These are phyloP conservation scores for Arctium minus DNA, from an alignment of 129 eudicot genomes.

Conservation along the genomic window DNA sequence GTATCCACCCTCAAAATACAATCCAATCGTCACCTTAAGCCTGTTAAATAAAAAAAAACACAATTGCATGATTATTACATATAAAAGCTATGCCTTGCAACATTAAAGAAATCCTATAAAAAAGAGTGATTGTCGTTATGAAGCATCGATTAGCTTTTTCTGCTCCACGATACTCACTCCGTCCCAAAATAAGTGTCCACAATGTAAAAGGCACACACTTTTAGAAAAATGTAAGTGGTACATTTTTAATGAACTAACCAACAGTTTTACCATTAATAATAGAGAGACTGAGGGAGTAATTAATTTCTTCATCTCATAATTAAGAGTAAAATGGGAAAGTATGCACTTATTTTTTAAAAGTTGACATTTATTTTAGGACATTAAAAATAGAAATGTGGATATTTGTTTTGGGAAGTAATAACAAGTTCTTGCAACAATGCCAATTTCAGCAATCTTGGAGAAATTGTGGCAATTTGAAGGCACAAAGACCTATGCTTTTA, in stretches of 20 bases:
- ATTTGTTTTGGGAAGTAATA: too few relatives aligned
- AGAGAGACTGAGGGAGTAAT: too few relatives aligned
- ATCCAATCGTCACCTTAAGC: conserved; percentile 43
- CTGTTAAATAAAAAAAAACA: conserved; percentile 29
- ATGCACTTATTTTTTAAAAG: too few relatives aligned
- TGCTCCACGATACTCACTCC: background rate
- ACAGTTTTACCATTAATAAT: too few relatives aligned
- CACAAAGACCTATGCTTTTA: background rate
- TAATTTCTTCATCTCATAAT: too few relatives aligned
- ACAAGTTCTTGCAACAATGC: background rate
- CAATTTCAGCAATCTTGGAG: background rate
- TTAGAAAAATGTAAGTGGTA: too few relatives aligned
- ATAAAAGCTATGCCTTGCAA: background rate
- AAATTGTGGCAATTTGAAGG: background rate
- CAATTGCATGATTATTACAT: background rate
- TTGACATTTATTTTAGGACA: too few relatives aligned
- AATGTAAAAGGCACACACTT: background rate
- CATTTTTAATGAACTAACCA: too few relatives aligned
- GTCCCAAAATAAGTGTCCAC: too few relatives aligned
- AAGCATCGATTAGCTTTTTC: background rate
- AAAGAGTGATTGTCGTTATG: background rate
- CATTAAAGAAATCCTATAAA: background rate
- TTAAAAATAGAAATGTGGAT: too few relatives aligned
- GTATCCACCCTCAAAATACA: conserved; percentile 29
- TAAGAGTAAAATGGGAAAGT: too few relatives aligned